Evolutionary conservation across 2,329 filamentous ascomycete species (phyloP), one percentile per base, ranked within the genome.

Genomic region (Pseudopyrenochaeta lycopersici): DNA sequence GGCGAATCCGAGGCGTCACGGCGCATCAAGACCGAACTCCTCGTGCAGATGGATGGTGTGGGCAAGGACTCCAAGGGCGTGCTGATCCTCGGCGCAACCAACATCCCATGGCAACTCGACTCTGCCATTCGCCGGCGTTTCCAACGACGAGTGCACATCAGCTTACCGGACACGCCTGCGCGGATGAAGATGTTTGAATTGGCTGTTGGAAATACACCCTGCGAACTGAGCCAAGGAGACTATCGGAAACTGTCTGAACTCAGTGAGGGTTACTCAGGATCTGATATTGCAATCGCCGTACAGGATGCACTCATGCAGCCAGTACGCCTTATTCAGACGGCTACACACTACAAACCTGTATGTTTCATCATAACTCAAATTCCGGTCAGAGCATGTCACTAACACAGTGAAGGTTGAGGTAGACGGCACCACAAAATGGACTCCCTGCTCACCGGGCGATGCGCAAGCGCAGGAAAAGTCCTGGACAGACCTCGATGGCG

Each of bases 41-140:
- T 99, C 12, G 94, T 99, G 15, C 95, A 99, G 78, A 99, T 99
- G 95, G 95, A 99, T 68, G 96, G 95, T 78, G 95, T 99, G 9
- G 96, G 95, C 59, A 94, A 96, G 60, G 95, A 99, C 77, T 94
- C 90, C 58, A 92, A 90, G 68, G 95, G 94, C 17, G 94, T 99
- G 7, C 82, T 99, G 20, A 96, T 99, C 35, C 85, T 99, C 3
- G 95, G 95, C 56, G 95, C 95, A 48, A 99, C 95, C 51, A 99
- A 99, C 75, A 98, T 99, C 58, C 95, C 95, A 15, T 99, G 95
- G 95, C 94, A 99, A 81, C 84, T 99, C 43, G 95, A 99, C 75
- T 90, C 92, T 10, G 95, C 95, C 66, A 99, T 99, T 68, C 89
- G 95, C 65, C 87, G 95, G 76, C 91, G 95, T 71, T 99, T 99